phyloP scores from a whole-genome alignment of 257 asterid species.

The Solanum microdontum region DNA sequence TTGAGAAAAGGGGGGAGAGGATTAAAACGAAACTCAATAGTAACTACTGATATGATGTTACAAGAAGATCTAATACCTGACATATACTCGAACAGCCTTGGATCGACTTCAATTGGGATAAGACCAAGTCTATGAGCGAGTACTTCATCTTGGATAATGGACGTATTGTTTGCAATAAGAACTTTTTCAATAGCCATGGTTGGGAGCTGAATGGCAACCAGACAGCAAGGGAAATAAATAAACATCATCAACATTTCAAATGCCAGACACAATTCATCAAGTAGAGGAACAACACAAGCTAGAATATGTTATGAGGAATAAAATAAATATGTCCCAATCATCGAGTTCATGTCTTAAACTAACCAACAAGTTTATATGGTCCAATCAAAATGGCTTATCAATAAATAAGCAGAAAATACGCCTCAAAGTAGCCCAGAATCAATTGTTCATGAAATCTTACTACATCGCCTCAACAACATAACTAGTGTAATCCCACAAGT shows the following conservation, averaged over 20 bases:
- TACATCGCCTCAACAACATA: neutral
- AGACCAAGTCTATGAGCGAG: slow-evolving; percentile 92
- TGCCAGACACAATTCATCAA: neutral
- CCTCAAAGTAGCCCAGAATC: neutral
- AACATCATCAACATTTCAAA: neutral
- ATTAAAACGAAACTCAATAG: neutral
- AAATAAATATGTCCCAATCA: neutral
- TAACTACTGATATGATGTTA: neutral
- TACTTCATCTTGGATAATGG: slow-evolving; percentile 92
- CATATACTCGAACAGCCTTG: slow-evolving; percentile 61
- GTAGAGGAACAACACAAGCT: neutral
- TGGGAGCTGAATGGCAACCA: slow-evolving; percentile 45
- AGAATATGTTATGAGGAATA: neutral
- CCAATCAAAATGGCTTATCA: neutral
- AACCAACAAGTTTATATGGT: neutral
- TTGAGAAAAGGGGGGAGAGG: neutral
- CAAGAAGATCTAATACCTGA: slow-evolving; percentile 45
- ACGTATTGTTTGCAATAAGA: slow-evolving; percentile 82
- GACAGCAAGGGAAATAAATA: neutral
- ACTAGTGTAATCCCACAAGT: neutral
- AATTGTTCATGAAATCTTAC: neutral
- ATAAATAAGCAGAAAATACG: neutral
- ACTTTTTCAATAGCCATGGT: slow-evolving; percentile 96
- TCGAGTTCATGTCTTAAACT: neutral
- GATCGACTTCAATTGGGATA: slow-evolving; percentile 78